phyloP scores from a whole-genome alignment of 2,329 filamentous ascomycete genomes.

The Fusarium foetens region DNA sequence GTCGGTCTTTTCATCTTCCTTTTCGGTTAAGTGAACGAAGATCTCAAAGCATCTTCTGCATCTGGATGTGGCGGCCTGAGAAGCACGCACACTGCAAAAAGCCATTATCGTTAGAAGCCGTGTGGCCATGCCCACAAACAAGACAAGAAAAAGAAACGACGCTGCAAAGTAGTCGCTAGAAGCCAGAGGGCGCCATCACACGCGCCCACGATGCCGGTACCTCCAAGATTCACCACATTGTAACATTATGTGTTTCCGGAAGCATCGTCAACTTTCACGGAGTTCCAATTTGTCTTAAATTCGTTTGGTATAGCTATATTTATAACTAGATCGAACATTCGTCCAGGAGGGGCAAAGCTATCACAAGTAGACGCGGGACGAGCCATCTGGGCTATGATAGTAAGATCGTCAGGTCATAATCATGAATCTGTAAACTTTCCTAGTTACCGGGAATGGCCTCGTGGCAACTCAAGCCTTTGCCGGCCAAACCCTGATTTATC shows the following conservation, averaged over 20 bases:
- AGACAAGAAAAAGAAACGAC: not conserved
- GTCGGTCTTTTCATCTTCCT: not conserved
- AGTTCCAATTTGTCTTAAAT: slow-evolving; percentile 28
- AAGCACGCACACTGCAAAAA: slow-evolving; percentile 4
- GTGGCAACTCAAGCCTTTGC: slow-evolving; percentile 26
- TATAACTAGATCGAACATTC: slow-evolving; percentile 14
- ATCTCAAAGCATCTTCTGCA: slow-evolving; percentile 1
- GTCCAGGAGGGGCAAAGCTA: slow-evolving; percentile 27
- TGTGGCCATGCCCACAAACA: slow-evolving; percentile 34
- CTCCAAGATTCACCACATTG: slow-evolving; percentile 8
- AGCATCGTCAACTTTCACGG: slow-evolving; percentile 20
- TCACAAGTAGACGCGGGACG: slow-evolving; percentile 18
- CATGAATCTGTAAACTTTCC: slow-evolving; percentile 20
- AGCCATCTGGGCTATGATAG: slow-evolving; percentile 8
- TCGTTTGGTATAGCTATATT: slow-evolving; percentile 20
- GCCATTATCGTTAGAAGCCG: slow-evolving; percentile 28
- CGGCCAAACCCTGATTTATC: not conserved
- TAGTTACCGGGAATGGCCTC: slow-evolving; percentile 33
- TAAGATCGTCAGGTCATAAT: slow-evolving; percentile 26
- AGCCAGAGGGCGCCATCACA: slow-evolving; percentile 18
- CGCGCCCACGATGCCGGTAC: not conserved
- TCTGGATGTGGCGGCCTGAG: slow-evolving; percentile 2
- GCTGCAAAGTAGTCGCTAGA: not conserved
- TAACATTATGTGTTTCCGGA: slow-evolving; percentile 8
- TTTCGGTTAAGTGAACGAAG: slow-evolving; percentile 5